Evolutionary conservation across 2,329 filamentous ascomycete genomes (phyloP).

Genomic region (Anthostomella pinea): DNA sequence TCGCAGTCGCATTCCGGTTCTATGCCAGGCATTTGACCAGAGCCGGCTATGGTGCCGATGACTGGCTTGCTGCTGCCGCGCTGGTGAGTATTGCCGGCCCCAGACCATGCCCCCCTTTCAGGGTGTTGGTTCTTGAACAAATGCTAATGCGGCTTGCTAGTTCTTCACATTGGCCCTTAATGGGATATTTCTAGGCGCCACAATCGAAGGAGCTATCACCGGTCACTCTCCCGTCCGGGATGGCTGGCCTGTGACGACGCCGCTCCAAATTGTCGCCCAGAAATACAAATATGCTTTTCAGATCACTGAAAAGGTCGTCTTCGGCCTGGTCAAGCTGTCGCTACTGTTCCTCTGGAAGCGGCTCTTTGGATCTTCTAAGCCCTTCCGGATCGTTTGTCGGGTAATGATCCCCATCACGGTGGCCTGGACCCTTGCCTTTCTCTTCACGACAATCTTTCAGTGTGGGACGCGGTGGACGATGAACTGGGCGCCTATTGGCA

Average conservation of each 20-base stretch:
- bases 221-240: slow-evolving; percentile 9
- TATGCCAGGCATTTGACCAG: slow-evolving; percentile 10
- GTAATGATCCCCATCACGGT: slow-evolving; percentile 14
- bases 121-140: no score
- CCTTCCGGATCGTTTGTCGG: slow-evolving; percentile 10
- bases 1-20: slow-evolving; percentile 8
- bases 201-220: slow-evolving; percentile 11
- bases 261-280: slow-evolving; percentile 10
- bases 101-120: no score
- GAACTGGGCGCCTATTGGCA: slow-evolving; percentile 17
- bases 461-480: slow-evolving; percentile 12
- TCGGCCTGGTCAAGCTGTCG: slow-evolving; percentile 23
- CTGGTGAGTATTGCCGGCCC: no score
- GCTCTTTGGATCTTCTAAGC: slow-evolving; percentile 10
- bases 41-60: slow-evolving; percentile 11
- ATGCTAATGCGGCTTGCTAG: slow-evolving; percentile 1
- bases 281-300: slow-evolving; percentile 23
- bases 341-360: slow-evolving; percentile 23
- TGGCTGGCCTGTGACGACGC: slow-evolving; percentile 10
- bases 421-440: slow-evolving; percentile 19
- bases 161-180: slow-evolving; percentile 9
- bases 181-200: slow-evolving; percentile 12
- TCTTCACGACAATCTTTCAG: slow-evolving; percentile 22
- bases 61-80: slow-evolving; percentile 13
- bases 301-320: slow-evolving; percentile 15